A percentile compares a stretch with the other conserved stretches of the same genome.
These are phyloP conservation scores for Chrysopogon serrulatus DNA, from an alignment of 176 grass and related monocot species.

Conservation along the genomic window DNA sequence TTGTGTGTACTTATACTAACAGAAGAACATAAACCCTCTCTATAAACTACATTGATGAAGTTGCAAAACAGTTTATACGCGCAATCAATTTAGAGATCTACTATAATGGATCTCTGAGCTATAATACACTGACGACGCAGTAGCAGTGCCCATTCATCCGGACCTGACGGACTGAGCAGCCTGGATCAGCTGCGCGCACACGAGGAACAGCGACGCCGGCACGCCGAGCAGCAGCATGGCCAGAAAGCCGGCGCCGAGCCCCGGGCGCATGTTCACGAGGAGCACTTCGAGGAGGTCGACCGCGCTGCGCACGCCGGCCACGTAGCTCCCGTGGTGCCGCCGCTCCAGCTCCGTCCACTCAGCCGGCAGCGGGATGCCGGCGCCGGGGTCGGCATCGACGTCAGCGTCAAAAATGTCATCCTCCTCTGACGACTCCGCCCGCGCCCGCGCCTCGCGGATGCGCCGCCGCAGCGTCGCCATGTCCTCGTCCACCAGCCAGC, in stretches of 20 bases:
- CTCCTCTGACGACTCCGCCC: slow-evolving; percentile 14
- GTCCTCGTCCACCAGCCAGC: slow-evolving; percentile 49
- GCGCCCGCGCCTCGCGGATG: slow-evolving; percentile 43
- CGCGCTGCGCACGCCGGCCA: slow-evolving; percentile 40
- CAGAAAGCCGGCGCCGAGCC: slow-evolving; percentile 34
- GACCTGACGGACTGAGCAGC: neutral
- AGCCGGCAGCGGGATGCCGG: neutral
- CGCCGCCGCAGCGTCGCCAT: slow-evolving; percentile 59
- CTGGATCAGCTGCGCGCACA: slow-evolving; percentile 12
- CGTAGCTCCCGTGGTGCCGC: slow-evolving; percentile 48
- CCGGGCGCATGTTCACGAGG: slow-evolving; percentile 51
- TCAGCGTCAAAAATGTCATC: neutral
- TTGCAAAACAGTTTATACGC: neutral
- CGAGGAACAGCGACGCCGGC: slow-evolving; percentile 42
- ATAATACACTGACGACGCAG: neutral
- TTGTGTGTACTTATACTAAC: neutral
- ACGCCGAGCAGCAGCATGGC: slow-evolving; percentile 47
- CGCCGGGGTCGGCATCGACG: neutral
- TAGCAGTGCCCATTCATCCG: neutral
- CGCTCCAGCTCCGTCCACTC: slow-evolving; percentile 67
- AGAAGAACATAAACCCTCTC: neutral
- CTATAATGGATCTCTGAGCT: neutral
- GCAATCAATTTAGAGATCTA: neutral
- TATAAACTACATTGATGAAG: neutral
- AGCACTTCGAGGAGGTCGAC: slow-evolving; percentile 39